Base-by-base conservation (phyloP, 495 filamentous ascomycete genomes). In the Penicillium chermesinum region DNA sequence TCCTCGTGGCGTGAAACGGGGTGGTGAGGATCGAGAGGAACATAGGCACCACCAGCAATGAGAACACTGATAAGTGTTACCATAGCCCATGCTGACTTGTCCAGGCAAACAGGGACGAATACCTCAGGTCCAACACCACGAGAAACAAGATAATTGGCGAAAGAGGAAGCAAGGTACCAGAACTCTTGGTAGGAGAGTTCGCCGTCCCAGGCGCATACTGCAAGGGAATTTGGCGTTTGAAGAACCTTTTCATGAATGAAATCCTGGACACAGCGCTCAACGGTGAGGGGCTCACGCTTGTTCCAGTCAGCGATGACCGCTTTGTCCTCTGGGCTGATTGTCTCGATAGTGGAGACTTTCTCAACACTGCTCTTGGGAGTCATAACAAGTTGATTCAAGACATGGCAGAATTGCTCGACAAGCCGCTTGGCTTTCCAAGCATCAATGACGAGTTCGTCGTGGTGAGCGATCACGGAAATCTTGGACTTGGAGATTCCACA, bases 1-100 rank as follows among this genome's bases (percentile, higher is more conserved):
- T 72, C 70, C 35, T 66, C 58, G 30, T 72, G 70, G 20, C 72
- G 57, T 5, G 66, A 50, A 41, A 69, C 65, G 1, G 84, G 83
- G 38, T 82, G 73, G 0, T 69, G 63, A 7, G 78, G 75, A 57
- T 86, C 82, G 2, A 87, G 57, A 1, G 74, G 74, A 16, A 85
- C 73, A 57, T 79, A 79, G 0, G 72, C 79, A 37, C 75, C 77
- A 6, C 81, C 81, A 32, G 79, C 78, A 43, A 78, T 79, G 12
- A 80, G 52, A 16, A 83, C 65, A 37, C 70, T 75, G 5, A 78
- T 62, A 7, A 79, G 69, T 0, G 71, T 66, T 7, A 85, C 67
- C 16, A 79, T 58, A 1, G 74, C 71, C 73, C 72, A 83, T 1
- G 68, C 59, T 0, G 76, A 79, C 43, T 83, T 84, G 37, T 78